These are phyloP conservation scores for Vitis amurensis DNA, from an alignment of 164 flowering plant genomes.

Conservation along the genomic window DNA sequence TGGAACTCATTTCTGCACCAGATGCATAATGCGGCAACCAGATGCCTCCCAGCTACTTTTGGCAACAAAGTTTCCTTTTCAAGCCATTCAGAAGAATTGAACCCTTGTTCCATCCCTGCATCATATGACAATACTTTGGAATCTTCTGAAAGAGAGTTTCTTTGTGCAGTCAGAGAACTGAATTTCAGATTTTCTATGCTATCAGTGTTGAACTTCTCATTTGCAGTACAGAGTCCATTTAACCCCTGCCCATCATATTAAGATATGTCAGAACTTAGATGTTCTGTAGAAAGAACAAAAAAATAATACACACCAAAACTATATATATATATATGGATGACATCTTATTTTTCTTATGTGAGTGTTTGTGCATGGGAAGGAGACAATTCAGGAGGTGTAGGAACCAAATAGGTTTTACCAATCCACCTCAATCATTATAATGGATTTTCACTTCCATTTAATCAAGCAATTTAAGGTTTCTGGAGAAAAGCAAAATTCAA, in stretches of 20 bases:
- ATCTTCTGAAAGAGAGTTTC: constrained; percentile 22
- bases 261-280: no score
- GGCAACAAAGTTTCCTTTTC: constrained; percentile 36
- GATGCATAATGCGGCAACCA: constrained; percentile 29
- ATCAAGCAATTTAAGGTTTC: no score
- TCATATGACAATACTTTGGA: constrained; percentile 27
- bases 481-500: no score
- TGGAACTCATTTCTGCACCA: constrained; percentile 49
- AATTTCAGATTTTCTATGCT: constrained; percentile 34
- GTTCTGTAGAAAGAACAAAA: no score
- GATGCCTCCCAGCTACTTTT: constrained; percentile 21
- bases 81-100: constrained; percentile 37
- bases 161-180: constrained; percentile 34
- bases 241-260: constrained; percentile 25
- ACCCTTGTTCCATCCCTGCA: constrained; percentile 24
- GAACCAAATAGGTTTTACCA: no score
- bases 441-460: no score
- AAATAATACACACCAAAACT: neutral
- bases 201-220: constrained; percentile 23
- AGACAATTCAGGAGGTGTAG: no score
- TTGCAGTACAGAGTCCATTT: constrained; percentile 1
- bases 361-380: no score
- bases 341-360: no score
- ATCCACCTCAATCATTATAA: no score
- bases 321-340: no score